phyloP scores from a whole-genome alignment of 257 asterid genomes.

The Solanum commersonii region DNA sequence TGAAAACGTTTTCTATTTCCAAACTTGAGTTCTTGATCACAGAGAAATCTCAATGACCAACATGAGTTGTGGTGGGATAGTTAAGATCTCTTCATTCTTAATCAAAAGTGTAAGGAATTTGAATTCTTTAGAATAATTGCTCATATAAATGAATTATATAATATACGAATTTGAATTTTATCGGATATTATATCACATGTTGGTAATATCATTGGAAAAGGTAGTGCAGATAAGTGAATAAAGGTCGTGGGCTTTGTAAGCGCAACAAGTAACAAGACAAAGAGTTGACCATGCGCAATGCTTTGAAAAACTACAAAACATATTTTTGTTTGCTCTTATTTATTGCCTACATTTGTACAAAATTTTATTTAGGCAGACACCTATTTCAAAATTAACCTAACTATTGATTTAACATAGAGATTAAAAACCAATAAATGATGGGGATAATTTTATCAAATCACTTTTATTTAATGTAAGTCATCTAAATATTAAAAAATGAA shows the following conservation, averaged over 20 bases:
- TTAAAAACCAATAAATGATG: too few species aligned
- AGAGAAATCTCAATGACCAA: neutral
- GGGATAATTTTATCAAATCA: too few species aligned
- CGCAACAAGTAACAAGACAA: neutral
- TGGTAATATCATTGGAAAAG: neutral
- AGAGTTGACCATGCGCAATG: neutral
- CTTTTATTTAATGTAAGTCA: too few species aligned
- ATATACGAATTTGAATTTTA: neutral
- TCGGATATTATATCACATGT: neutral
- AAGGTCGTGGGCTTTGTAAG: neutral
- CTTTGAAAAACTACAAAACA: neutral
- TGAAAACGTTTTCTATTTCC: neutral
- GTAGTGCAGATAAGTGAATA: neutral
- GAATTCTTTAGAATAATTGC: accelerated
- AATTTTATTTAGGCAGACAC: neutral
- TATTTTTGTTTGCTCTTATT: neutral
- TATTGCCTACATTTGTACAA: neutral
- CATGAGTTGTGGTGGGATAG: accelerated
- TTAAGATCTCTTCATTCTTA: accelerated
- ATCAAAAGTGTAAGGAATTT: accelerated
- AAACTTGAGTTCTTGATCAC: neutral
- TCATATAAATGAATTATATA: neutral
- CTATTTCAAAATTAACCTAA: neutral
- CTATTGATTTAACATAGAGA: too few species aligned
- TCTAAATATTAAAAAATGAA: too few species aligned